These are phyloP conservation scores for Fusarium irregulare DNA, from an alignment of 2,329 filamentous ascomycete genomes.

Conservation along the genomic window DNA sequence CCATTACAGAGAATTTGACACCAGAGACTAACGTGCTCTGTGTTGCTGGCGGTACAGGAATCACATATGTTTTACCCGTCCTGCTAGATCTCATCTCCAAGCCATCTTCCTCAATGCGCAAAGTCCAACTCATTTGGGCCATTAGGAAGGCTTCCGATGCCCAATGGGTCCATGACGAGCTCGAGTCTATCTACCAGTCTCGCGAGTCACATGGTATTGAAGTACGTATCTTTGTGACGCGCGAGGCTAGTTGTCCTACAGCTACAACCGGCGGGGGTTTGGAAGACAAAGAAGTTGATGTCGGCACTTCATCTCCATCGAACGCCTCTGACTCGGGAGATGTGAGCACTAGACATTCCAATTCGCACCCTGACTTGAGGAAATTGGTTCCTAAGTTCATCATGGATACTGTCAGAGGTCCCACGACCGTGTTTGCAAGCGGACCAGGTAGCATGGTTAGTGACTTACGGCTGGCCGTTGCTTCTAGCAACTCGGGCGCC, in stretches of 20 bases:
- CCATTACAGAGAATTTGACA: neutral
- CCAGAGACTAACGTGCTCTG: neutral
- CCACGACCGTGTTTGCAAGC: neutral
- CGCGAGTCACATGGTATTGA: neutral
- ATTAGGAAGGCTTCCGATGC: neutral
- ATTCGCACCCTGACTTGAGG: neutral
- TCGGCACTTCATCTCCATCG: neutral
- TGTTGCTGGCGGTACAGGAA: neutral
- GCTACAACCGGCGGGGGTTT: accelerated
- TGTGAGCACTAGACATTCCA: accelerated
- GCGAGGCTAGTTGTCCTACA: neutral
- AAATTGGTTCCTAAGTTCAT: neutral
- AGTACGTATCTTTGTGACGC: neutral
- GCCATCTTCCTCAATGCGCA: accelerated
- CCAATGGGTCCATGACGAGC: neutral
- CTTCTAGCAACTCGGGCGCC: neutral
- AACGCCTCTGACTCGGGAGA: neutral
- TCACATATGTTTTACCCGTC: neutral
- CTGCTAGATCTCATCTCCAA: neutral
- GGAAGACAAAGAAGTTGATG: accelerated
- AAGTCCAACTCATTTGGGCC: neutral
- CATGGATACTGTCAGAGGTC: neutral
- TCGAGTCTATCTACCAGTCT: neutral
- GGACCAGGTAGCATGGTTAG: neutral
- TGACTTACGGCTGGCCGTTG: neutral